Evolutionary conservation across 164 flowering plant genomes (phyloP).

Genomic region (grape (Vitis vinifera)): DNA sequence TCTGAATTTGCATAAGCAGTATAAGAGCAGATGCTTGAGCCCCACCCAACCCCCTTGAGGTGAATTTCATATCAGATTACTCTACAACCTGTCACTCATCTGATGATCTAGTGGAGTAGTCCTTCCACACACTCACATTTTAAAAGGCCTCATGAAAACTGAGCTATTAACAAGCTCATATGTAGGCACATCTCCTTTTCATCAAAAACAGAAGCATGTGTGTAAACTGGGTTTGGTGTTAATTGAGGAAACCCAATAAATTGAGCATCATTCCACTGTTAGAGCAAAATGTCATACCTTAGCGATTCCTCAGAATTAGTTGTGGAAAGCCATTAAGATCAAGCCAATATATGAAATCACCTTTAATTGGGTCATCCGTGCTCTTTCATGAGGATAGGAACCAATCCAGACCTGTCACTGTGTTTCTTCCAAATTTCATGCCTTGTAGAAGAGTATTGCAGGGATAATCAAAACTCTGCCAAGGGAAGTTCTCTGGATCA

Average conservation of each 20-base stretch:
- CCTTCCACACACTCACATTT: constrained; percentile 41
- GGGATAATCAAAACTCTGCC: constrained; percentile 52
- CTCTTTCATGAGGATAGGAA: constrained; percentile 36
- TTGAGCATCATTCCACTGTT: constrained; percentile 52
- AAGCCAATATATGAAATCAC: constrained; percentile 21
- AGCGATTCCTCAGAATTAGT: constrained; percentile 9
- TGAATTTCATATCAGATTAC: constrained; percentile 18
- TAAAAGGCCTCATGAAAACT: constrained; percentile 13
- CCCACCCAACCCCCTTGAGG: constrained; percentile 15
- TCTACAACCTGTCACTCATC: constrained; percentile 23
- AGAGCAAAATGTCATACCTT: constrained; percentile 19
- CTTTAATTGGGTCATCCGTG: constrained; percentile 32
- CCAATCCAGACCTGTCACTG: constrained; percentile 15
- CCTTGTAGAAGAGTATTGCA: constrained; percentile 26
- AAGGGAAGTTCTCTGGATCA: constrained; percentile 1
- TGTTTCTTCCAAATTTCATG: constrained; percentile 25
- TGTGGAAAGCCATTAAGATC: constrained; percentile 29
- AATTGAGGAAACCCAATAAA: constrained; percentile 29
- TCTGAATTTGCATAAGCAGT: constrained; percentile 29
- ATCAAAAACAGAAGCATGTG: constrained; percentile 10
- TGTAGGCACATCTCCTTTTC: constrained; percentile 26
- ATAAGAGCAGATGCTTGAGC: constrained; percentile 39
- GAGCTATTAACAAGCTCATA: constrained; percentile 3
- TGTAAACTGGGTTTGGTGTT: constrained; percentile 9
- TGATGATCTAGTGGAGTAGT: constrained; percentile 32